phyloP scores from a whole-genome alignment of 139 green algal genomes.

The Auxenochlorella pyrenoidosa region DNA sequence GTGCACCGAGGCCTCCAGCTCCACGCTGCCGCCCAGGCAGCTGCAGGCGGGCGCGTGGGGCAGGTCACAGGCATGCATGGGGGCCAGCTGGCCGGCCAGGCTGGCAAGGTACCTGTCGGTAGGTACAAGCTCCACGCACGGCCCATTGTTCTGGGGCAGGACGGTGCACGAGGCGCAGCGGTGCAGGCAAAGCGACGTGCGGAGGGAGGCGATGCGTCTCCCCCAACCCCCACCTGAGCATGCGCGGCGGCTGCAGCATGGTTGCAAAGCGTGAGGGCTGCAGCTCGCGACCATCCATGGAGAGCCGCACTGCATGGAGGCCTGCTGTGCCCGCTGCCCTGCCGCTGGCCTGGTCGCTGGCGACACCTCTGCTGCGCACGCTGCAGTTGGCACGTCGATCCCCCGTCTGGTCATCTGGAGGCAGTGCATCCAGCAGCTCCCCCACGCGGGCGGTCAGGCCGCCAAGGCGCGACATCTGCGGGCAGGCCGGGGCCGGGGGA shows the following conservation, averaged over 20 bases:
- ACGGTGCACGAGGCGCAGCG: too few species aligned
- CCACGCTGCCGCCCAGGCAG: conserved; percentile 2
- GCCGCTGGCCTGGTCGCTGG: background rate
- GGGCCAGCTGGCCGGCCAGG: background rate
- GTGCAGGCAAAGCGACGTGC: too few species aligned
- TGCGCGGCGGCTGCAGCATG: conserved; percentile 23
- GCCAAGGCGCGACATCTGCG: conserved; percentile 32
- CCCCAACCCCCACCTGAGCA: background rate
- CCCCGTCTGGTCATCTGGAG: background rate
- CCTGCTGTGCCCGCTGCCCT: too few species aligned
- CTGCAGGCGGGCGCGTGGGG: background rate
- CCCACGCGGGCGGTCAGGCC: conserved; percentile 49
- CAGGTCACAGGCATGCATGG: background rate
- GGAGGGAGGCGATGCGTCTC: too few species aligned
- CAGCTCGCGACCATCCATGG: conserved; percentile 15
- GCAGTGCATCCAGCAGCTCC: conserved; percentile 45
- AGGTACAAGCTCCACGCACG: too few species aligned
- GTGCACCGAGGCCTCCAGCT: conserved; percentile 55
- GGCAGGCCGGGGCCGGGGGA: background rate
- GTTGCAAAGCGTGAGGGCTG: conserved; percentile 9
- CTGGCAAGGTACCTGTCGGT: background rate
- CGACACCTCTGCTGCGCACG: background rate
- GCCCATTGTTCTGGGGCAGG: too few species aligned
- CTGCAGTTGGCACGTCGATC: background rate
- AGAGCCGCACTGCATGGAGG: conserved; percentile 18